Base-by-base conservation (phyloP, 768 basidiomycete genomes). In the Galerina marginata region DNA sequence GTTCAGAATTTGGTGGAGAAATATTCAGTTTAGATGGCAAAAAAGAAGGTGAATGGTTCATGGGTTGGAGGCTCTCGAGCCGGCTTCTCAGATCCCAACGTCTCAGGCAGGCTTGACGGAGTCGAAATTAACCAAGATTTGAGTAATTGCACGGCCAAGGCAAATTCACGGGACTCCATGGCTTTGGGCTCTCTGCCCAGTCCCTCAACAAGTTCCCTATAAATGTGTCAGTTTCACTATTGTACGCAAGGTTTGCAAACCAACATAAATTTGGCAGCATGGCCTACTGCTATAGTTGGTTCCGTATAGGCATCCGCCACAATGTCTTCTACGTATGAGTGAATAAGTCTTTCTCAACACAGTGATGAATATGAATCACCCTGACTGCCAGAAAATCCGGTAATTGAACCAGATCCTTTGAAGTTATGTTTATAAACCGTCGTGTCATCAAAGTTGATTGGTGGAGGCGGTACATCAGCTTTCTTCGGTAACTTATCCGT, bases 51-150 rank as follows among this genome's bases (percentile, higher is more conserved):
- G 29, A 4, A 4, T 33, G 7, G 7, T 33, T 33, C 29, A 33
- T 4, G 29, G 4, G 7, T 33, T 33, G 29, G 29, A 7, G 7
- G 7, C 29, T 33, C 29, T 33, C 7, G 29, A 7, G 29, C 29
- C 29, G 4, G 29, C 29, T 7, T 5, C 29, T 33, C 29, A 5
- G 7, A 33, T 7, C 29, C 29, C 29, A 33, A 33, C 29, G 4
- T 33, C 4, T 33, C 7, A 3, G 29, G 29, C 29, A 7, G 1
- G 7, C 29, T 33, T 33, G 29, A 33, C 7, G 29, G 23, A 40
- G 47, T 25, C 11, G 47, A 43, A 38, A 57, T 57, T 14, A 49
- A 49, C 37, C 23, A 37, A 10, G n/a, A 49, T 39, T 57, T 37
- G 12, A 57, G 47, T 11, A 26, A 49, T 3, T 39, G 47, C 9